phyloP scores from a whole-genome alignment of 768 basidiomycete genomes.

The Chalciporus pseudorubinellus region DNA sequence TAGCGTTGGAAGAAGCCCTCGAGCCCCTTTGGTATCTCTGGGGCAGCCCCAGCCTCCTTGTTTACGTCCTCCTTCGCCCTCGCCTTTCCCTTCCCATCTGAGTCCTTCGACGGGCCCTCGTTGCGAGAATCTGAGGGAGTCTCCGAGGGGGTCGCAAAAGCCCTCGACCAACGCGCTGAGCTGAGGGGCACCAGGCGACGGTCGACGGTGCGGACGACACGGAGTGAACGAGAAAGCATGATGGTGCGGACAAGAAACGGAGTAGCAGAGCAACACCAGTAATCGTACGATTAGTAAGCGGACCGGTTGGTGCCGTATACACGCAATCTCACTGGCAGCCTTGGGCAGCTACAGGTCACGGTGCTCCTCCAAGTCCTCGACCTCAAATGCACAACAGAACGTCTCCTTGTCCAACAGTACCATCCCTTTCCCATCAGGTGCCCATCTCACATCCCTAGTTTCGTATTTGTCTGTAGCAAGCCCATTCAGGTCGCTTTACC shows the following conservation, averaged over 20 bases:
- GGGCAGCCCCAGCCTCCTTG: conserved; percentile 24
- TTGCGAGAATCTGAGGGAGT: conserved; percentile 27
- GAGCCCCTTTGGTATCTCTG: conserved; percentile 60
- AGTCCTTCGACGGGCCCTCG: conserved; percentile 24
- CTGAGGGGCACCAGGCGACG: conserved; percentile 37
- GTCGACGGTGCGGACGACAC: conserved; percentile 47
- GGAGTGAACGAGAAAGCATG: conserved; percentile 67
- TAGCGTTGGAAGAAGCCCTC: conserved; percentile 81
- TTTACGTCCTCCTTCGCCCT: conserved; percentile 37
- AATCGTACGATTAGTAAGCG: not conserved
- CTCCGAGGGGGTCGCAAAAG: conserved; percentile 46
- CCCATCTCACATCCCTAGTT: conserved; percentile 69
- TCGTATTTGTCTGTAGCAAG: conserved; percentile 60
- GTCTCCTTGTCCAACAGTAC: conserved; percentile 70
- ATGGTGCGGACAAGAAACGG: not conserved
- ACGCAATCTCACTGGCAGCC: too few species aligned
- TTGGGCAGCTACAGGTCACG: not conserved
- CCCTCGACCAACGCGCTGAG: conserved; percentile 35
- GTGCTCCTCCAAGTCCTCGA: conserved; percentile 42
- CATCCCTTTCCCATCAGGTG: conserved; percentile 83
- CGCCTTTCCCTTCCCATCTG: conserved; percentile 32
- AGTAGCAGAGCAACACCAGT: not conserved
- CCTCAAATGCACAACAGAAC: conserved; percentile 87
- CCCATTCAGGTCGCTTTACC: not conserved
- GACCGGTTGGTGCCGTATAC: not conserved